phyloP scores from a whole-genome alignment of 139 green algal genomes.

The Tetraselmis striata region DNA sequence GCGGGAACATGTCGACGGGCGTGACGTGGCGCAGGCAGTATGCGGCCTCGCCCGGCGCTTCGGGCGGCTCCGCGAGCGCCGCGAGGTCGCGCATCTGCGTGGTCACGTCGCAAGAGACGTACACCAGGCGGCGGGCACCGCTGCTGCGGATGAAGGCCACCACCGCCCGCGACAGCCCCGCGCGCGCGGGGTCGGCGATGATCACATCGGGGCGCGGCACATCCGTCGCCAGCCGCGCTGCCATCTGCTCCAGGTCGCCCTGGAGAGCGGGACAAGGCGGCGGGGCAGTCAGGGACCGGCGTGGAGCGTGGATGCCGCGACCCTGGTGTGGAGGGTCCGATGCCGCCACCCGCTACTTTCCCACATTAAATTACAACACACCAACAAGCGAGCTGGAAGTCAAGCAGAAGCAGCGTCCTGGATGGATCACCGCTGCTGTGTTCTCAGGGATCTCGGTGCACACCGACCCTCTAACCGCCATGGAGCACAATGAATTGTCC shows the following conservation, averaged over 20 bases:
- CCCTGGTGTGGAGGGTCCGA: no score
- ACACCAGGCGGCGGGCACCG: constrained; percentile 62
- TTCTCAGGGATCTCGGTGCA: no score
- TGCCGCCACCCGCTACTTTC: no score
- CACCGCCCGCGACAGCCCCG: constrained; percentile 50
- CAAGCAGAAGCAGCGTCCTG: no score
- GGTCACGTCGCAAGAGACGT: constrained; percentile 80
- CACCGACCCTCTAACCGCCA: no score
- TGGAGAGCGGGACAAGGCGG: constrained; percentile 5
- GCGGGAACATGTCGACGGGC: constrained; percentile 77
- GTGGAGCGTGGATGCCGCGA: no score
- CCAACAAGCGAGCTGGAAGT: no score
- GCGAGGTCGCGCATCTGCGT: constrained; percentile 60
- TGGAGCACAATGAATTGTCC: no score
- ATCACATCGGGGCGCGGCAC: constrained; percentile 39
- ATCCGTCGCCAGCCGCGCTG: constrained; percentile 1
- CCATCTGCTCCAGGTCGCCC: constrained; percentile 42
- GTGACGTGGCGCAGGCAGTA: constrained; percentile 56
- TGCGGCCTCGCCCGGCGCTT: constrained; percentile 3
- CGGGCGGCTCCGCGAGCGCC: constrained; percentile 21
- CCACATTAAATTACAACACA: no score
- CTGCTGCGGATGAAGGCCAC: constrained; percentile 42
- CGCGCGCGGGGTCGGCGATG: constrained; percentile 67
- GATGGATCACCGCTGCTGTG: no score
- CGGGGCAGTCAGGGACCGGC: no score